Evolutionary conservation across 148 eudicot species (phyloP).

Genomic region (Vaccinium macrocarpon): DNA sequence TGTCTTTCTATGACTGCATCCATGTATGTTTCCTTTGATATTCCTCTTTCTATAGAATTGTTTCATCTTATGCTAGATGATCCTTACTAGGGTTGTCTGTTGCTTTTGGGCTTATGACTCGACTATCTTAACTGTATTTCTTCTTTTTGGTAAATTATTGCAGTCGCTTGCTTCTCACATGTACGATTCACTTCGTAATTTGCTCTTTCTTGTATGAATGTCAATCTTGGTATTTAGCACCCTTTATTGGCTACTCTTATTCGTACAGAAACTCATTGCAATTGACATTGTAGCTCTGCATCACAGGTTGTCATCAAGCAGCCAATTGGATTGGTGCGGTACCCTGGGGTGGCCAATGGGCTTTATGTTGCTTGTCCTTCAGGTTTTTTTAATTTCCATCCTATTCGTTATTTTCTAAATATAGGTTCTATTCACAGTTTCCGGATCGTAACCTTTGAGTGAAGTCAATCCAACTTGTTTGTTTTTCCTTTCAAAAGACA

Average conservation of each 20-base stretch:
- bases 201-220: neutral
- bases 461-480: neutral
- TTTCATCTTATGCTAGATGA: neutral
- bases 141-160: neutral
- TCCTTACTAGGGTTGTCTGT: conserved; percentile 1
- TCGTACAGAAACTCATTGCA: neutral
- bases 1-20: neutral
- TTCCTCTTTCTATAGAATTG: neutral
- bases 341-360: conserved; percentile 93
- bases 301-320: conserved; percentile 63
- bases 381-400: conserved; percentile 41
- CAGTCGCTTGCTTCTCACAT: neutral
- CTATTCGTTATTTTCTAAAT: neutral
- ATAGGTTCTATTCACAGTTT: neutral
- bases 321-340: conserved; percentile 75
- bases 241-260: neutral
- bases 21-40: neutral
- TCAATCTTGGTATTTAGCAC: neutral
- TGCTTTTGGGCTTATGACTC: neutral
- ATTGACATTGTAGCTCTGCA: neutral
- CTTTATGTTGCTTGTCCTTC: conserved; percentile 82
- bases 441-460: neutral
- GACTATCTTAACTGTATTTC: neutral
- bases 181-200: neutral
- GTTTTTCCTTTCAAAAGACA: no score